A percentile compares a stretch with the other conserved stretches of the same genome.
Conservation (phyloP, 192 early-diverging fungal genomes). For the Coemansia sp. region DNA sequence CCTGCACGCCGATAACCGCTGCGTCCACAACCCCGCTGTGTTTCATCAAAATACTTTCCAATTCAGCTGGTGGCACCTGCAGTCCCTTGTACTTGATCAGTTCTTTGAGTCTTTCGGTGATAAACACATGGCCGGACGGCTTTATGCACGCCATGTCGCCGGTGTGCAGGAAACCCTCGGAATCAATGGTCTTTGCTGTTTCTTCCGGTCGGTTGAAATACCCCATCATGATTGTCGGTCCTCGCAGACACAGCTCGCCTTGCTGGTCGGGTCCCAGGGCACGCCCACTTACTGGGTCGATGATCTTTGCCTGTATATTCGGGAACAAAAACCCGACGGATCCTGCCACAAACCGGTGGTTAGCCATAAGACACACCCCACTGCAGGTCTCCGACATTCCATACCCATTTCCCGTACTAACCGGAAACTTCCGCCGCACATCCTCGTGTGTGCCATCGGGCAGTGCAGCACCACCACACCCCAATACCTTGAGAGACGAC, state of each 20-base stretch:
- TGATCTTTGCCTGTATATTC: slow-evolving; percentile 67
- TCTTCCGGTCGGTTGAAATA: slow-evolving; percentile 79
- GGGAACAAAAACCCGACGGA: slow-evolving; percentile 68
- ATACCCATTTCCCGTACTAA: slow-evolving; percentile 53
- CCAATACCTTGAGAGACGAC: slow-evolving; percentile 58
- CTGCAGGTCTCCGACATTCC: slow-evolving; percentile 62
- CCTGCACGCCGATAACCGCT: slow-evolving; percentile 66
- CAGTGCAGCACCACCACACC: slow-evolving; percentile 75
- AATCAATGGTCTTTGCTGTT: slow-evolving; percentile 64
- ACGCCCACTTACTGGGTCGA: slow-evolving; percentile 69
- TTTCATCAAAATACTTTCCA: slow-evolving; percentile 70
- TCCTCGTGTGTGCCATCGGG: slow-evolving; percentile 55
- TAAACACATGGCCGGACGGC: slow-evolving; percentile 60
- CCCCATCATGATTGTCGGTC: slow-evolving; percentile 79
- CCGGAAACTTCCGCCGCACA: slow-evolving; percentile 38
- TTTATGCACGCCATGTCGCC: slow-evolving; percentile 76
- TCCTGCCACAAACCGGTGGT: slow-evolving; percentile 31
- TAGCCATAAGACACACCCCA: slow-evolving; percentile 21
- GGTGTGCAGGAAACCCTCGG: slow-evolving; percentile 78
- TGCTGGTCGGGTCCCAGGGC: slow-evolving; percentile 54
- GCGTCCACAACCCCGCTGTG: slow-evolving; percentile 68
- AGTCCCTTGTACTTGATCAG: slow-evolving; percentile 90
- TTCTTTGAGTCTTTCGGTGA: slow-evolving; percentile 78
- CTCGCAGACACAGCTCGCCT: slow-evolving; percentile 83
- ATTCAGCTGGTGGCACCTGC: slow-evolving; percentile 81